phyloP scores from a whole-genome alignment of 192 early-diverging fungal genomes.

The Backusella psychrophila region DNA sequence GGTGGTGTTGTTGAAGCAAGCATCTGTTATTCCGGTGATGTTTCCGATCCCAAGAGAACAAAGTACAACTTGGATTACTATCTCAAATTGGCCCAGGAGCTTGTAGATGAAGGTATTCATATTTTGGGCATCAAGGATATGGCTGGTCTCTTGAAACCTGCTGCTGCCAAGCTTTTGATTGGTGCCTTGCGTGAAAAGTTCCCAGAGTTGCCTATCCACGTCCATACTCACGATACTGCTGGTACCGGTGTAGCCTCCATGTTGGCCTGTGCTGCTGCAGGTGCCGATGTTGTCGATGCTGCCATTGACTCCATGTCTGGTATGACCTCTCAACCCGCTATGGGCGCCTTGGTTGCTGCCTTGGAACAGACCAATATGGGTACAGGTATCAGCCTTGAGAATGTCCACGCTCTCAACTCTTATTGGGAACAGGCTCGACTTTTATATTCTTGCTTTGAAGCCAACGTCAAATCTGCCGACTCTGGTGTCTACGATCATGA shows the following conservation, averaged over 20 bases:
- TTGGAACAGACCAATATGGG: slow-evolving; percentile 74
- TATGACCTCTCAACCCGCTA: slow-evolving; percentile 92
- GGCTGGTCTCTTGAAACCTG: slow-evolving; percentile 94
- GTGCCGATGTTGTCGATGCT: slow-evolving; percentile 90
- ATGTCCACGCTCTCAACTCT: slow-evolving; percentile 79
- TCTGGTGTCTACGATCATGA: slow-evolving; percentile 93
- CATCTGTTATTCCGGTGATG: slow-evolving; percentile 92
- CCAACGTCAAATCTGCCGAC: slow-evolving; percentile 83
- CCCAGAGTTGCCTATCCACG: slow-evolving; percentile 90
- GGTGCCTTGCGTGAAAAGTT: slow-evolving; percentile 81
- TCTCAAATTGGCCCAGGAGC: slow-evolving; percentile 80
- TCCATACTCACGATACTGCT: slow-evolving; percentile 96
- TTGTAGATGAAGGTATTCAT: slow-evolving; percentile 89
- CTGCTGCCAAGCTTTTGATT: slow-evolving; percentile 82
- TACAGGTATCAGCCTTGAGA: slow-evolving; percentile 80
- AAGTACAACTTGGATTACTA: slow-evolving; percentile 93
- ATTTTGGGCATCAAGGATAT: slow-evolving; percentile 95
- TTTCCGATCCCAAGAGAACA: slow-evolving; percentile 73
- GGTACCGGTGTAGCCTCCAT: slow-evolving; percentile 94
- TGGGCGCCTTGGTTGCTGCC: slow-evolving; percentile 90
- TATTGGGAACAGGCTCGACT: slow-evolving; percentile 97
- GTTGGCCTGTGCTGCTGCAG: slow-evolving; percentile 87
- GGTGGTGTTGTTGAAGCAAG: slow-evolving; percentile 92
- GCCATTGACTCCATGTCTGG: slow-evolving; percentile 95
- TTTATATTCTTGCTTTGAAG: slow-evolving; percentile 95